Evolutionary conservation across 139 green algal genomes (phyloP), one percentile per base, ranked within the genome.

Genomic region (Chlamydomonas urium): DNA sequence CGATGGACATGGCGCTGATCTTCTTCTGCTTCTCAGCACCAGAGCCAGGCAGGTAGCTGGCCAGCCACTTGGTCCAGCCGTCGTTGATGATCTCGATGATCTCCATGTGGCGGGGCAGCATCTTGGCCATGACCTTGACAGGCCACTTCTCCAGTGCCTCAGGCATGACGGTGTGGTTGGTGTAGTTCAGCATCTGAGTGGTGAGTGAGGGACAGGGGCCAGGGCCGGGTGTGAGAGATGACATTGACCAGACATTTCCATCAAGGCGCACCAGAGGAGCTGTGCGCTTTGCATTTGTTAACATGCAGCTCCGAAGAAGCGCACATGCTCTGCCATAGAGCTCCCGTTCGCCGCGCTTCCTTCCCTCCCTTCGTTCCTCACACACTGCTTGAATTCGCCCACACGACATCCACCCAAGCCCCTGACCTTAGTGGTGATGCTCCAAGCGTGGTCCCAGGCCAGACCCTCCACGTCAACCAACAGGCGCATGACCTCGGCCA

Each of bases 61-160:
- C 60, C 62, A 88, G 79, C 79, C 81, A 88, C 75, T 80, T 84
- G 48, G 47, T 81, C 82, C 82, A 84, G 47, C 77, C 77, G 47
- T 84, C 69, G 72, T 86, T 81, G 78, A 78, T 83, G 66, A 85
- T 77, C 83, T 93, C 81, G 71, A 99, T 97, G 88, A 99, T 96
- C 86, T 97, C 75, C 84, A 97, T 91, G 87, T 98, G 90, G 48
- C 95, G 89, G 3, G 95, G 95, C 78, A 99, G 87, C 85, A 99
- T 89, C 90, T 97, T 94, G 62, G 78, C 73, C 75, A 98, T 82
- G 36, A 96, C 74, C 66, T 84, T 78, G 57, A 97, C 88, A 3
- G 91, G 90, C 95, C 95, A 99, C 83, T 97, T 97, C 92, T 99
- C 95, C 60, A 99, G 85, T 19, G 95, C 95, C 87, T 99, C 95